These are phyloP conservation scores for Angophora floribunda DNA, from an alignment of 345 rosid genomes.

Conservation along the genomic window DNA sequence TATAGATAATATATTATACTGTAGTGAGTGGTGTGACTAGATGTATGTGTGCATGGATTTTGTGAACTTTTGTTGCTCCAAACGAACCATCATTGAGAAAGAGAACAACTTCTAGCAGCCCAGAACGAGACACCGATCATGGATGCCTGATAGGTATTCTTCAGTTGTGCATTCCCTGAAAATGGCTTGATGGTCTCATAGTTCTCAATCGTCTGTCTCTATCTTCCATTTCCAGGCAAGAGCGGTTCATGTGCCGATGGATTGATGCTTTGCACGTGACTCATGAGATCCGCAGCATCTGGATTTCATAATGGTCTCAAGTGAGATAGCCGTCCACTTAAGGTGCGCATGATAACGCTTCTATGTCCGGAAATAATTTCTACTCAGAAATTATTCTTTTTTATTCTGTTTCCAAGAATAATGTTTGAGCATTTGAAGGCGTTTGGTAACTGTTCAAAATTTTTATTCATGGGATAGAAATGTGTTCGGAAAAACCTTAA, in stretches of 20 bases:
- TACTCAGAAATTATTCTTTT: no score
- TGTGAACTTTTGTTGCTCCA: not conserved
- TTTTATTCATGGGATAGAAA: no score
- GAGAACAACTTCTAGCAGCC: slow-evolving; percentile 97
- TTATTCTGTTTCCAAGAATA: no score
- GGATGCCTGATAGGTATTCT: slow-evolving; percentile 64
- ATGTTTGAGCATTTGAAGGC: no score
- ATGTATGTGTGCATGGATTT: not conserved
- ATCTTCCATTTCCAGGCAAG: slow-evolving; percentile 54
- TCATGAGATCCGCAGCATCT: slow-evolving; percentile 71
- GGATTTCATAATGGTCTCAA: slow-evolving; percentile 87
- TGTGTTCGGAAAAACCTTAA: no score
- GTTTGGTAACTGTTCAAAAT: no score
- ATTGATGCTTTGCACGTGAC: slow-evolving; percentile 75
- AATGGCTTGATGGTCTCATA: not conserved
- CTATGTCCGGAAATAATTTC: no score
- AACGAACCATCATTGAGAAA: slow-evolving; percentile 64
- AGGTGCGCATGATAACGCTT: no score
- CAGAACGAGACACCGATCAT: slow-evolving; percentile 82
- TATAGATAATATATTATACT: not conserved
- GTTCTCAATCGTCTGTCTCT: not conserved
- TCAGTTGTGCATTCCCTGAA: not conserved
- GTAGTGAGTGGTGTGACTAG: not conserved
- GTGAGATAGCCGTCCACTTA: slow-evolving; percentile 8
- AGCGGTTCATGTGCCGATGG: slow-evolving; percentile 54